Base-by-base conservation (phyloP, 768 basidiomycete species). In the Rhizopogon vesiculosus region DNA sequence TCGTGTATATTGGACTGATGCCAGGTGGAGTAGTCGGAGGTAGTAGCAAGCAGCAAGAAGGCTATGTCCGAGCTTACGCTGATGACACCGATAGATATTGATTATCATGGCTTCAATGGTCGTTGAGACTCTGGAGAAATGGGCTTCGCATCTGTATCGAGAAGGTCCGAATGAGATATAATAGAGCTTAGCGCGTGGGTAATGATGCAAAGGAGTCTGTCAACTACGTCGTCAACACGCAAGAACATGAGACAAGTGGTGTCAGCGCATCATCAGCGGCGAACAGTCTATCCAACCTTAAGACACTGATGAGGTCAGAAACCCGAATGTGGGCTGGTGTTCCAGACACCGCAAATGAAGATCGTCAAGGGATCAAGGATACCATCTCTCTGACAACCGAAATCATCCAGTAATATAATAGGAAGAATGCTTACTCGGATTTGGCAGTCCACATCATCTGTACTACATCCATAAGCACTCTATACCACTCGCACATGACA, bases 391-490 rank as follows among this genome's bases (percentile, higher is more conserved):
- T 93, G 59, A 1, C 55, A 25, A 12, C 29, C 25, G 29, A 12
- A 31, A 56, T 41, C 59, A 35, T 49, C 25, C 39, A 52, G 48
- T 18, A 33, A 44, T 18, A 31, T 25, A 9, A 22, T 18, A 38
- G n/a, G 2, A 51, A 55, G 31, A 18, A 29, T 35, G 4, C 86
- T 62, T 64, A 91, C 89, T 91, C 89, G 2, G 86, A 78, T 66
- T 83, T 84, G 12, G 85, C 87, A n/a, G 86, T 86, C 19, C 90
- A 89, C 13, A 85, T 88, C 82, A 93, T n/a, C n/a, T n/a, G n/a
- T n/a, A n/a, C n/a, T n/a, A n/a, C n/a, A n/a, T 97, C 94, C 93
- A 97, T 97, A 55, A 94, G 82, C 9, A 96, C 90, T 35, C 93
- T 72, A 68, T 87, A 82, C 91, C 91, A 94, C 66, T 95, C 89